Evolutionary conservation across 345 rosid genomes (phyloP).

Genomic region (Streptanthus diversifolius): DNA sequence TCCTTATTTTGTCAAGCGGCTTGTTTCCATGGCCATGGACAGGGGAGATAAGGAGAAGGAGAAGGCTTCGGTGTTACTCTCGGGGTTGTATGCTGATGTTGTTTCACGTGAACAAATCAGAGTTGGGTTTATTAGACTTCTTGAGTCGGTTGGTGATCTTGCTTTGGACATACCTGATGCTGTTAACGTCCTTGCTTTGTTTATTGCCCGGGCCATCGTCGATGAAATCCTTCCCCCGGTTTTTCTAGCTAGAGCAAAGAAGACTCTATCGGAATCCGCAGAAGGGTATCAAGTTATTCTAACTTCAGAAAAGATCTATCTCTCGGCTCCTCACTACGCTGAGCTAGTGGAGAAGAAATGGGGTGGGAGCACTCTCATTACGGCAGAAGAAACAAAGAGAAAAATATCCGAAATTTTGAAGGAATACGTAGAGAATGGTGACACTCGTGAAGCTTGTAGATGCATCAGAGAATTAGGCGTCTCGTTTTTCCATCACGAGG

Average conservation of each 20-base stretch:
- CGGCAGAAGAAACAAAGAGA: conserved; percentile 91
- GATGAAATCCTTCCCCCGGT: conserved; percentile 96
- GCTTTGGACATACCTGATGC: conserved; percentile 86
- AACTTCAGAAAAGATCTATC: conserved; percentile 87
- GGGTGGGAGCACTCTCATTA: conserved; percentile 91
- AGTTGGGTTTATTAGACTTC: conserved; percentile 94
- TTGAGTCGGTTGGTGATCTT: conserved; percentile 88
- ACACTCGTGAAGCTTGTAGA: conserved; percentile 82
- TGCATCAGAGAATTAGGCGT: conserved; percentile 87
- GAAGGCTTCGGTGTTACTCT: conserved; percentile 92
- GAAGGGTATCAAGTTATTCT: conserved; percentile 77
- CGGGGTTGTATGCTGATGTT: conserved; percentile 86
- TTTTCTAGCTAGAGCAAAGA: conserved; percentile 76
- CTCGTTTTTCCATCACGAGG: conserved; percentile 93
- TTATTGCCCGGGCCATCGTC: conserved; percentile 85
- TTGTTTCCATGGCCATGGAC: conserved; percentile 96
- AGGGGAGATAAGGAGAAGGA: conserved; percentile 97
- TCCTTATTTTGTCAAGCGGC: conserved; percentile 84
- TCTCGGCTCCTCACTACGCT: conserved; percentile 97
- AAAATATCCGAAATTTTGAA: conserved; percentile 74
- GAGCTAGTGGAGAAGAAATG: conserved; percentile 93
- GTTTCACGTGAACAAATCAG: conserved; percentile 77
- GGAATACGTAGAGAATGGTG: conserved; percentile 81
- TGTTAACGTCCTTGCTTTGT: conserved; percentile 81
- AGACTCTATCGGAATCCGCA: conserved; percentile 64